Base-by-base conservation (phyloP, 1,284 basidiomycete species). In the Leccinum angustisporum region DNA sequence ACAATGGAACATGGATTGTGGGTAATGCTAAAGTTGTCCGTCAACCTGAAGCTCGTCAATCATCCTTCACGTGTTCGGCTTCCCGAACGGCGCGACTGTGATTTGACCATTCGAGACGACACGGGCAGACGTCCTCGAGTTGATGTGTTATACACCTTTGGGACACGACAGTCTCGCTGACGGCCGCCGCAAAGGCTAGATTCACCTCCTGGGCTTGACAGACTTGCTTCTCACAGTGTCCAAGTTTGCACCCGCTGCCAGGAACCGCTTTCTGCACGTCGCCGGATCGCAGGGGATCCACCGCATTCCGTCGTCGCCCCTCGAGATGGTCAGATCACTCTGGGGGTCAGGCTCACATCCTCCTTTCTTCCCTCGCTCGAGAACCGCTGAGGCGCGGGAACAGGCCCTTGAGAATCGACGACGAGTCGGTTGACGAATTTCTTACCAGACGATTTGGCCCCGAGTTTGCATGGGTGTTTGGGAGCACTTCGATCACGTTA, bases 241-340 rank as follows among this genome's bases (percentile, higher is more conserved):
- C 1, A 85, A 81, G 61, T 79, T 81, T 2, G 83, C 91, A 0
- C 79, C 88, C 0, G 90, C 93, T 0, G 92, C 92, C 1, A 82
- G 81, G 67, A 86, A 87, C 58, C 85, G 93, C 27, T 96, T 86
- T 73, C 71, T 97, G 16, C 86, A 89, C 68, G 75, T 91, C 30
- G 84, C 83, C 16, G 80, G 83, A 53, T 74, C 76, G 2, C 70
- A 76, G 1, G 81, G 83, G 1, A 75, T 83, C 46, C 71, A 75
- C 36, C 65, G 68, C 18, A 71, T 86, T 4, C 84, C 84, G 0
- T 74, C 66, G 67, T 91, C 70, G 67, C 77, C 70, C 65, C 71
- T 66, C 71, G 88, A 72, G 75, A 82, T 10, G 78, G 74, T 27
- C 80, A 81, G n/a, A 68, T 84, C 3, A 31, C 73, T 27, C 77